Evolutionary conservation across 306 rosid genomes (phyloP).

Genomic region (Castanospermum australe): DNA sequence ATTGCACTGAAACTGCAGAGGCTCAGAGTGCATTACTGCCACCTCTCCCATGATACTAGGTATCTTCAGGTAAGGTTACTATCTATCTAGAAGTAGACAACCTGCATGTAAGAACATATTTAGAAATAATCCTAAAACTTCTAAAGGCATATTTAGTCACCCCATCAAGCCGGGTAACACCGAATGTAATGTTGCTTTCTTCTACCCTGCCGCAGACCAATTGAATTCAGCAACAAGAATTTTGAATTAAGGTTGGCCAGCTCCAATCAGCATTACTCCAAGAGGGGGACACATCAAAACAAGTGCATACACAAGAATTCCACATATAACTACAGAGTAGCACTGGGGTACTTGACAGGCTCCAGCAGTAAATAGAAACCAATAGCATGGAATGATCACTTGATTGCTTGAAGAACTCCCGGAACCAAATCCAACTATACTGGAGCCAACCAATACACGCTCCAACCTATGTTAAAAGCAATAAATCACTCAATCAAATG

Average conservation of each 20-base stretch:
- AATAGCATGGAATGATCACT: conserved; percentile 50
- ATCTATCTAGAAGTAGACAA: conserved; percentile 38
- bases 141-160: conserved; percentile 42
- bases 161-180: conserved; percentile 53
- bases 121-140: conserved; percentile 40
- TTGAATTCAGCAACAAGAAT: conserved; percentile 65
- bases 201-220: conserved; percentile 55
- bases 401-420: conserved; percentile 53
- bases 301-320: conserved; percentile 48
- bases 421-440: conserved; percentile 56
- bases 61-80: conserved; percentile 27
- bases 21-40: conserved; percentile 41
- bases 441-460: conserved; percentile 40
- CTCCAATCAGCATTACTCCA: conserved; percentile 67
- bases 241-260: conserved; percentile 63
- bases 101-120: conserved; percentile 58
- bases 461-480: conserved; percentile 73
- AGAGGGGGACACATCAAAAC: conserved; percentile 57
- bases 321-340: conserved; percentile 46
- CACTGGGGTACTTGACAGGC: conserved; percentile 44
- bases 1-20: conserved; percentile 39
- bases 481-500: conserved; percentile 65
- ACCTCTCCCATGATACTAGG: conserved; percentile 47
- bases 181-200: conserved; percentile 51
- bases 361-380: conserved; percentile 44